Evolutionary conservation across 2,329 filamentous ascomycete species (phyloP), one percentile per base, ranked within the genome.

Genomic region (Aspergillus costaricaensis): DNA sequence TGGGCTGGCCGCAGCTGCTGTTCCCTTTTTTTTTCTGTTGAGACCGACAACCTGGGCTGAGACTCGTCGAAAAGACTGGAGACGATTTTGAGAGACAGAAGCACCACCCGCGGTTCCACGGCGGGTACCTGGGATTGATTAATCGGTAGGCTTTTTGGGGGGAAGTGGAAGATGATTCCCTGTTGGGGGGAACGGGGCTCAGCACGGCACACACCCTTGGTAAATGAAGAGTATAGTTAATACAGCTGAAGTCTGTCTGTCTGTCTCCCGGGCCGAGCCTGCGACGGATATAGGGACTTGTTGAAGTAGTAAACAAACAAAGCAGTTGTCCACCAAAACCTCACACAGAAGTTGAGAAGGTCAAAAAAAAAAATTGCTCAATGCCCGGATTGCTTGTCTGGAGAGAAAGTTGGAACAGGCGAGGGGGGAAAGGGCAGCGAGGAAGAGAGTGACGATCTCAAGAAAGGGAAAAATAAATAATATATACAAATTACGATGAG

Each of bases 371-470:
- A 14, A 49, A 43, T 14, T 25, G 21, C 15, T 23, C 44, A 49
- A 49, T 49, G 15, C 44, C 44, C 25, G 12, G 21, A 14, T 44
- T 10, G 15, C 21, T 27, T 10, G 38, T 17, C 30, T 17, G 27
- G 25, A 52, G 25, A 38, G 30, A 39, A 19, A 15, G 50, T 15
- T 8, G 9, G 30, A 21, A 14, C 19, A 32, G 27, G 30, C 14
- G n/a, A 25, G 36, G 30, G 23, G 58, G 50, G 49, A 23, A 53
- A 23, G 60, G 57, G 59, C 57, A 47, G 57, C 60, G 60, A 62
- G 66, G 62, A 25, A n/a, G 43, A 47, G 19, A 15, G 8, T 10
- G 23, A 23, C 52, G 41, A 55, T 44, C 38, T 43, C 44, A 55
- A 55, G 32, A 12, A 36, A 36, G 32, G 12, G 32, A 36, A 36